Evolutionary conservation across 768 basidiomycete species (phyloP), one percentile per base, ranked within the genome.

Genomic region (Russula olivacea): DNA sequence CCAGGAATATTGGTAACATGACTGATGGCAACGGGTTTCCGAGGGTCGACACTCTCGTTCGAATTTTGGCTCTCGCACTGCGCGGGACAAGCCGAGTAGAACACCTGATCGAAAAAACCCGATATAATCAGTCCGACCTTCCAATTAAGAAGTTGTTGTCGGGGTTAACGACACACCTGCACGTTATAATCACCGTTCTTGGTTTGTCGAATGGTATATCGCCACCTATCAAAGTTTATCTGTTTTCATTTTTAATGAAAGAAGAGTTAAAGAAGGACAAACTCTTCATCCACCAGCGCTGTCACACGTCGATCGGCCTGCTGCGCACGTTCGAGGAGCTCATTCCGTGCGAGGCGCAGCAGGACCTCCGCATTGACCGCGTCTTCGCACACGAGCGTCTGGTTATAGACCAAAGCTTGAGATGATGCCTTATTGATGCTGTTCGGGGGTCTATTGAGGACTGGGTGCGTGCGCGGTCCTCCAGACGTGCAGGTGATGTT

Each of bases 281-380:
- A 89, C 89, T 80, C 77, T 70, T 91, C 89, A 47, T 89, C 83
- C 3, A 85, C 80, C 58, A 91, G 77, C 1, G 81, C 82, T 68
- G 84, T 85, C 4, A 79, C 84, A 17, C 83, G 85, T 21, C 81
- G 66, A 10, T 69, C 66, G 2, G 75, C 72, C 52, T 86, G 79
- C 32, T 84, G 80, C 5, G 78, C 80, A 14, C 85, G 74, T 54
- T 91, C 74, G 15, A 91, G 76, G 59, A 79, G 30, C 6, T 59
- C 65, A 32, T 64, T 55, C 34, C 65, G 62, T 17, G 58, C 57
- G 41, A 66, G 48, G 12, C 58, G 58, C 40, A 66, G 34, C 17
- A 66, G 57, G 5, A 59, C 53, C 53, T 59, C 62, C 23, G 61
- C 62, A 12, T 64, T 64, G 47, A 66, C 65, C 4, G 41, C 65